phyloP scores from a whole-genome alignment of 2,329 filamentous ascomycete genomes.

The Helotiales sp. region DNA sequence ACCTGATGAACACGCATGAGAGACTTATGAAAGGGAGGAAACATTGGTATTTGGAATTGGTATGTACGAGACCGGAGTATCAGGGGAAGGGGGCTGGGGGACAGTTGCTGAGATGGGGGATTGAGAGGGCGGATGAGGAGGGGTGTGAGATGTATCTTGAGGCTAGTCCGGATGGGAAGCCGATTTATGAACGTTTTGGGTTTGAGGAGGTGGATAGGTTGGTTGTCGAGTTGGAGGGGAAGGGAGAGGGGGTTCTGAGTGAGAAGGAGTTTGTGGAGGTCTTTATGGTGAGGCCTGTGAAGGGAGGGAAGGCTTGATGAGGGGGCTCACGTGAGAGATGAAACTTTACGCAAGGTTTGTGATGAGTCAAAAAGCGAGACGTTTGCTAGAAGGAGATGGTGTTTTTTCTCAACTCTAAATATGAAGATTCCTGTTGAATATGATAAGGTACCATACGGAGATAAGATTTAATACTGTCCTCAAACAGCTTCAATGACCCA shows the following conservation, averaged over 20 bases:
- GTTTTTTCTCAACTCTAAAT: too few species aligned
- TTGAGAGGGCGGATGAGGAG: slow-evolving; percentile 45
- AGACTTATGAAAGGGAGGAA: slow-evolving; percentile 41
- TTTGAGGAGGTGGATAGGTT: slow-evolving; percentile 43
- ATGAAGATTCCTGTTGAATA: too few species aligned
- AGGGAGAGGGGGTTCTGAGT: slow-evolving; percentile 13
- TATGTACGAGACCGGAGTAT: slow-evolving; percentile 43
- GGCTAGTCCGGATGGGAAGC: slow-evolving; percentile 47
- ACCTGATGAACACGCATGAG: slow-evolving; percentile 38
- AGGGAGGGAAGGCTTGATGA: not conserved
- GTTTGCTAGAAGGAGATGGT: too few species aligned
- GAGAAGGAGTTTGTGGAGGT: slow-evolving; percentile 32
- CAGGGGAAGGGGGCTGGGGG: slow-evolving; percentile 48
- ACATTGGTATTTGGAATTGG: slow-evolving; percentile 51
- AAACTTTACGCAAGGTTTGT: not conserved
- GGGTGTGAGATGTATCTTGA: slow-evolving; percentile 49
- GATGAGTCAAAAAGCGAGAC: too few species aligned
- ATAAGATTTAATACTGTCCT: too few species aligned
- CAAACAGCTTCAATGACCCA: too few species aligned
- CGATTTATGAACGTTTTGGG: slow-evolving; percentile 49
- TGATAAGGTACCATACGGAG: too few species aligned
- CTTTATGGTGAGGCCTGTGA: slow-evolving; percentile 30
- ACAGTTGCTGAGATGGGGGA: slow-evolving; percentile 48
- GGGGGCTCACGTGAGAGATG: not conserved
- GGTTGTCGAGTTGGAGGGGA: slow-evolving; percentile 40